Percentiles rank a stretch among this genome's conserved stretches.
Evolutionary conservation across 768 basidiomycete species (phyloP).

Genomic region (Termitomyces eurrhizus): DNA sequence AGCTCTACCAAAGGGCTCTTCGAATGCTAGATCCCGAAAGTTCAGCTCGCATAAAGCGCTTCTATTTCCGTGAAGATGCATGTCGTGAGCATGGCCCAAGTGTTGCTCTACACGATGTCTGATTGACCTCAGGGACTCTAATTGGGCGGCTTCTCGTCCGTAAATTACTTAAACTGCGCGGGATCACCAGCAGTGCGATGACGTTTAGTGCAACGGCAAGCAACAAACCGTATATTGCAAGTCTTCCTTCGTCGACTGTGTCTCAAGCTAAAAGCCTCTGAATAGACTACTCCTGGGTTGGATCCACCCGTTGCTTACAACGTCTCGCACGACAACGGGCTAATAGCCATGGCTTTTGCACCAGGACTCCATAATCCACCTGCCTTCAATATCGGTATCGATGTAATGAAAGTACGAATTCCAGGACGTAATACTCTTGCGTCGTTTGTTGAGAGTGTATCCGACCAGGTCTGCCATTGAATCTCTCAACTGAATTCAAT

Average conservation of each 20-base stretch:
- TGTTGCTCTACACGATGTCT: background rate
- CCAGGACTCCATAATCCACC: constrained; percentile 38
- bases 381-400: constrained; percentile 67
- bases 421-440: constrained; percentile 54
- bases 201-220: constrained; percentile 52
- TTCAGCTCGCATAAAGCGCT: constrained; percentile 54
- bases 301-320: constrained; percentile 71
- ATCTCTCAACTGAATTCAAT: background rate
- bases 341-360: constrained; percentile 67
- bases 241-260: constrained; percentile 21
- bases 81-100: constrained; percentile 49
- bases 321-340: constrained; percentile 73
- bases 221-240: constrained; percentile 76
- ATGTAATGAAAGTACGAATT: constrained; percentile 74
- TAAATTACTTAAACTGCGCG: constrained; percentile 56
- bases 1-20: constrained; percentile 67
- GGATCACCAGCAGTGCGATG: constrained; percentile 43
- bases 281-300: constrained; percentile 40
- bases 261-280: background rate
- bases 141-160: constrained; percentile 74
- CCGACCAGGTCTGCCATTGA: constrained; percentile 51
- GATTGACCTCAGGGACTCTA: constrained; percentile 54
- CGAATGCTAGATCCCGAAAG: constrained; percentile 54
- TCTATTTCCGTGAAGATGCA: constrained; percentile 69
- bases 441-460: constrained; percentile 60